Percentiles rank a stretch among this genome's conserved stretches.
These are phyloP conservation scores for Sarocladium strictum DNA, from an alignment of 2,329 filamentous ascomycete species.

Conservation along the genomic window DNA sequence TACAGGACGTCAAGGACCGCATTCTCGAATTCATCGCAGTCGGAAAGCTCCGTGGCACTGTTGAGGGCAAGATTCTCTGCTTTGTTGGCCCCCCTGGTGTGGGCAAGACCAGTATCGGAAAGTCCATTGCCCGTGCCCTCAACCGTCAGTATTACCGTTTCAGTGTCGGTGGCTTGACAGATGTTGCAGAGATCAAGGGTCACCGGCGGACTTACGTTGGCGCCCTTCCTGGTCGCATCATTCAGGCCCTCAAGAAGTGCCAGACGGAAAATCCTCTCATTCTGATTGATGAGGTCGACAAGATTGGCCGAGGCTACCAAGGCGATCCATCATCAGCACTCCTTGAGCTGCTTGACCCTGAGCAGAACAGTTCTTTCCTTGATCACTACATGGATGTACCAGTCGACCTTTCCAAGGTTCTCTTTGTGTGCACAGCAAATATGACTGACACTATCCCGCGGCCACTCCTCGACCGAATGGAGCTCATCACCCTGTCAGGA, in stretches of 20 bases:
- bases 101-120: slow-evolving; percentile 97
- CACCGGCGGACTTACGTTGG: slow-evolving; percentile 95
- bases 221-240: slow-evolving; percentile 90
- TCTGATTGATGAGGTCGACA: slow-evolving; percentile 95
- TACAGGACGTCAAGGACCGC: slow-evolving; percentile 97
- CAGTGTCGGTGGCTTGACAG: slow-evolving; percentile 91
- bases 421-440: slow-evolving; percentile 98
- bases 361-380: slow-evolving; percentile 95
- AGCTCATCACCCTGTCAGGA: slow-evolving; percentile 90
- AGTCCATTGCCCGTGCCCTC: slow-evolving; percentile 90
- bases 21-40: slow-evolving; percentile 98
- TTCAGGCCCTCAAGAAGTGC: slow-evolving; percentile 97
- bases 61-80: slow-evolving; percentile 97
- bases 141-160: slow-evolving; percentile 98
- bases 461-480: slow-evolving; percentile 93
- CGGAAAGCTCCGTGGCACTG: slow-evolving; percentile 90
- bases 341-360: slow-evolving; percentile 88
- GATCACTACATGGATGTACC: slow-evolving; percentile 99
- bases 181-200: slow-evolving; percentile 98
- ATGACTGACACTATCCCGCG: slow-evolving; percentile 97
- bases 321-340: slow-evolving; percentile 93
- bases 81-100: slow-evolving; percentile 97
- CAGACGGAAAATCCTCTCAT: slow-evolving; percentile 95
- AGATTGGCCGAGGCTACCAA: slow-evolving; percentile 94
- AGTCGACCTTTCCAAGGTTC: slow-evolving; percentile 92